Conservation (phyloP, 2,329 filamentous ascomycete species). For the Aspergillus carbonarius region DNA sequence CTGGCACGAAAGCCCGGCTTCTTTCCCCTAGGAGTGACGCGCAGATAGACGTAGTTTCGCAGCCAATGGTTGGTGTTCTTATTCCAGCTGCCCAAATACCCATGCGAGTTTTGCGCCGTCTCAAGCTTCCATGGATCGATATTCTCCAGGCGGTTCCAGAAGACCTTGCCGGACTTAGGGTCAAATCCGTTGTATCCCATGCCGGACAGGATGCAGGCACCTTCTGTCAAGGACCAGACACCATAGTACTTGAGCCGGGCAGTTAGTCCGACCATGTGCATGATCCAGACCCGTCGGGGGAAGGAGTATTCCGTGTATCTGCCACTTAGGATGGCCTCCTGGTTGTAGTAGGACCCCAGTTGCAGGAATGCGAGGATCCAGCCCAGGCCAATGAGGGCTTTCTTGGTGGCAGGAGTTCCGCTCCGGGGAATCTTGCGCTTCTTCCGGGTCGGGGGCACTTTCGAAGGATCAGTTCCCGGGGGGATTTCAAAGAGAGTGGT, state of each 20-base stretch:
- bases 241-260: slow-evolving; percentile 93
- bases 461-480: slow-evolving; percentile 75
- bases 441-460: slow-evolving; percentile 81
- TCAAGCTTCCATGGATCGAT: slow-evolving; percentile 85
- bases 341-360: slow-evolving; percentile 66
- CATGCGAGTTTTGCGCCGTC: slow-evolving; percentile 87
- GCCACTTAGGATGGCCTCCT: slow-evolving; percentile 63
- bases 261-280: slow-evolving; percentile 82
- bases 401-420: slow-evolving; percentile 77
- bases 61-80: slow-evolving; percentile 99
- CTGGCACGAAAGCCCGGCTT: slow-evolving; percentile 96
- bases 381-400: slow-evolving; percentile 67
- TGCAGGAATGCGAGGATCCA: slow-evolving; percentile 81
- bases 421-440: slow-evolving; percentile 91
- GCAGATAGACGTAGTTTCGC: slow-evolving; percentile 90
- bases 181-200: slow-evolving; percentile 95
- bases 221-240: slow-evolving; percentile 90
- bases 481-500: slow-evolving; percentile 92
- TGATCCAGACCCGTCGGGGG: slow-evolving; percentile 68
- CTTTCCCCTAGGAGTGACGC: slow-evolving; percentile 90
- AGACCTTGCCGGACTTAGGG: slow-evolving; percentile 75
- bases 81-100: slow-evolving; percentile 91
- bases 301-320: slow-evolving; percentile 68
- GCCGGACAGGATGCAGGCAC: slow-evolving; percentile 88
- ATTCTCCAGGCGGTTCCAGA: slow-evolving; percentile 88